phyloP scores from a whole-genome alignment of 352 stramenopile species.

The Plasmopara halstedii region DNA sequence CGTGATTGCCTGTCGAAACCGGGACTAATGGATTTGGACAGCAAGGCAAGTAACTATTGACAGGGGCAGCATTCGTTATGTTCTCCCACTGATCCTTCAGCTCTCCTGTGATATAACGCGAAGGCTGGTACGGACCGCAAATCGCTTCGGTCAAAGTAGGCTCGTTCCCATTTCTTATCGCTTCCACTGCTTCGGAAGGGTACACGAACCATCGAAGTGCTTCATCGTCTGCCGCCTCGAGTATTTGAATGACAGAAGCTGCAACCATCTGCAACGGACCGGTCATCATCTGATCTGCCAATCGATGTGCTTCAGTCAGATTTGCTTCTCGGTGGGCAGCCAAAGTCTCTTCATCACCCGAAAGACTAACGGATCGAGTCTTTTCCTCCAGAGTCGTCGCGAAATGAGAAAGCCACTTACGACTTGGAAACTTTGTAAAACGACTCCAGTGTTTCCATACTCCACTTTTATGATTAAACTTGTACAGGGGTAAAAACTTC shows the following conservation, averaged over 20 bases:
- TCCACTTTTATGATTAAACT: slow-evolving; percentile 93
- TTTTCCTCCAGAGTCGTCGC: slow-evolving; percentile 23
- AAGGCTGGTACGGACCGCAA: slow-evolving; percentile 41
- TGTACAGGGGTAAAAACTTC: slow-evolving; percentile 93
- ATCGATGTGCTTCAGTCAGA: slow-evolving; percentile 23
- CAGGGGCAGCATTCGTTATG: slow-evolving; percentile 1
- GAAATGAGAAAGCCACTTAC: slow-evolving; percentile 54
- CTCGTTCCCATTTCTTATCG: slow-evolving; percentile 74
- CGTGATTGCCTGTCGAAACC: slow-evolving; percentile 8
- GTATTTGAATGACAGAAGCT: slow-evolving; percentile 38
- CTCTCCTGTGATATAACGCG: slow-evolving; percentile 32
- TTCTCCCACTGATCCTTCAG: slow-evolving; percentile 44
- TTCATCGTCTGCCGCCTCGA: slow-evolving; percentile 40
- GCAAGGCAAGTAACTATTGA: slow-evolving; percentile 11
- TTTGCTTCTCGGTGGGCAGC: slow-evolving; percentile 34
- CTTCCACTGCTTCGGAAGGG: slow-evolving; percentile 78
- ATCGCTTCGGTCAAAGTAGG: slow-evolving; percentile 41
- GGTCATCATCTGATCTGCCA: slow-evolving; percentile 25
- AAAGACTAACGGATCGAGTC: slow-evolving; percentile 15
- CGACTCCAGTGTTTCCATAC: slow-evolving; percentile 85
- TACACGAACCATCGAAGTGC: slow-evolving; percentile 71
- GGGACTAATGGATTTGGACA: slow-evolving; percentile 8
- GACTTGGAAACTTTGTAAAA: slow-evolving; percentile 44
- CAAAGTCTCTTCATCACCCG: slow-evolving; percentile 29
- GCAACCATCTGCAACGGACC: slow-evolving; percentile 20